phyloP scores from a whole-genome alignment of 148 eudicot genomes.

The Nepenthes mirabilis region DNA sequence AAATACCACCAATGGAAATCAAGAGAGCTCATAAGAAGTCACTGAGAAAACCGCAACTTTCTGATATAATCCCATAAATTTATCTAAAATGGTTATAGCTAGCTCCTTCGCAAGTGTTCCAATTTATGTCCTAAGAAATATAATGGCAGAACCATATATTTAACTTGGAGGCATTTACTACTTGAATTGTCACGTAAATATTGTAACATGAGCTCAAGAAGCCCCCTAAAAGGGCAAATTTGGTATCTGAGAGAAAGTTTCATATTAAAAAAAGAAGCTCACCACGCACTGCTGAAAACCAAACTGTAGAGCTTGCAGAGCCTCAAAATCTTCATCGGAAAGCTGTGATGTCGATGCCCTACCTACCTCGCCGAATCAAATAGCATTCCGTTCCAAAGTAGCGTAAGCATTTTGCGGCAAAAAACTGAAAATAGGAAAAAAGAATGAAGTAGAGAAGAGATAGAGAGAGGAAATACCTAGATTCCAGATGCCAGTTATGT shows the following conservation, averaged over 20 bases:
- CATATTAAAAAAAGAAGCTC: constrained; percentile 9
- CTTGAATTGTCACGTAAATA: no score
- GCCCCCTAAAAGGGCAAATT: no score
- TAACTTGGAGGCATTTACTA: no score
- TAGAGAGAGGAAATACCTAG: constrained; percentile 18
- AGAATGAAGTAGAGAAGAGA: not conserved
- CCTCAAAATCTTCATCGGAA: constrained; percentile 54
- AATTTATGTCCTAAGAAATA: no score
- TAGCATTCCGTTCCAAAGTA: constrained; percentile 1
- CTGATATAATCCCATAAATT: no score
- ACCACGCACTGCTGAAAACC: constrained; percentile 85
- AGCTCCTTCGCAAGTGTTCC: no score
- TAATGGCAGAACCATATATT: no score
- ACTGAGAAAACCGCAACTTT: no score
- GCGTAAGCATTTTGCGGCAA: not conserved
- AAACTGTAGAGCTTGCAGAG: constrained; percentile 43
- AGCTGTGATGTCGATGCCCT: constrained; percentile 8
- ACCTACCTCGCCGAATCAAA: constrained; percentile 28
- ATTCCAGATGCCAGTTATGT: constrained; percentile 45
- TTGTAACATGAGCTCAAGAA: no score
- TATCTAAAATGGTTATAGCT: no score
- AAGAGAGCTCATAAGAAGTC: no score
- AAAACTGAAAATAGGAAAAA: not conserved
- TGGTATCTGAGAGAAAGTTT: not conserved
- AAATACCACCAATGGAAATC: no score